Percentiles rank a stretch among this genome's conserved stretches.
These are phyloP conservation scores for Colletotrichum chrysophilum DNA, from an alignment of 2,329 filamentous ascomycete species.

Conservation along the genomic window DNA sequence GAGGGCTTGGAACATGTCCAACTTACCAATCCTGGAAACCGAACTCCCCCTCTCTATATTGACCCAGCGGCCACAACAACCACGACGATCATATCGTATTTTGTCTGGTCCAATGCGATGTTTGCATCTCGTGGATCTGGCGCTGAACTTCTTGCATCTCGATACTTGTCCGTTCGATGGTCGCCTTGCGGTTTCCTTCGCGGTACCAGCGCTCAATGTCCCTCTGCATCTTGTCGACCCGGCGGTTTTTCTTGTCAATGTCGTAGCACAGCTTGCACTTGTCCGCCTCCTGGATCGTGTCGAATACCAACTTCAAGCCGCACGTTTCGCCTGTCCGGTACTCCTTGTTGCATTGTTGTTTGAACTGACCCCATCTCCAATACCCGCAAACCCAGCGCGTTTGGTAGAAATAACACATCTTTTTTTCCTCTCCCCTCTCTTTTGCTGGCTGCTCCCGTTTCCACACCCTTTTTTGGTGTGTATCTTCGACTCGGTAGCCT, in stretches of 20 bases:
- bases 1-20: not conserved
- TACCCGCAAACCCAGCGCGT: slow-evolving; percentile 85
- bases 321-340: slow-evolving; percentile 97
- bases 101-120: slow-evolving; percentile 41
- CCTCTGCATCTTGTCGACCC: slow-evolving; percentile 74
- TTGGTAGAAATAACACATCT: slow-evolving; percentile 97
- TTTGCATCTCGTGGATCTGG: slow-evolving; percentile 59
- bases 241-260: slow-evolving; percentile 83
- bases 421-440: not conserved
- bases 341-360: slow-evolving; percentile 90
- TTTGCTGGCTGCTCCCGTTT: not conserved
- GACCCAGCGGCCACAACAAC: not conserved
- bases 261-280: slow-evolving; percentile 88
- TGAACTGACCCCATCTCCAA: slow-evolving; percentile 95
- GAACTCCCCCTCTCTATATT: not conserved
- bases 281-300: slow-evolving; percentile 66
- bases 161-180: slow-evolving; percentile 72
- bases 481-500: not conserved
- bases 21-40: slow-evolving; percentile 6
- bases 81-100: slow-evolving; percentile 34
- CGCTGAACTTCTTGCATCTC: slow-evolving; percentile 71
- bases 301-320: slow-evolving; percentile 87
- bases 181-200: slow-evolving; percentile 76
- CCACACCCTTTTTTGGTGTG: not conserved
- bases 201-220: slow-evolving; percentile 79